Percentiles rank a stretch among this genome's conserved stretches.
These are phyloP conservation scores for Ceratonia siliqua DNA, from an alignment of 306 rosid species.

Conservation along the genomic window DNA sequence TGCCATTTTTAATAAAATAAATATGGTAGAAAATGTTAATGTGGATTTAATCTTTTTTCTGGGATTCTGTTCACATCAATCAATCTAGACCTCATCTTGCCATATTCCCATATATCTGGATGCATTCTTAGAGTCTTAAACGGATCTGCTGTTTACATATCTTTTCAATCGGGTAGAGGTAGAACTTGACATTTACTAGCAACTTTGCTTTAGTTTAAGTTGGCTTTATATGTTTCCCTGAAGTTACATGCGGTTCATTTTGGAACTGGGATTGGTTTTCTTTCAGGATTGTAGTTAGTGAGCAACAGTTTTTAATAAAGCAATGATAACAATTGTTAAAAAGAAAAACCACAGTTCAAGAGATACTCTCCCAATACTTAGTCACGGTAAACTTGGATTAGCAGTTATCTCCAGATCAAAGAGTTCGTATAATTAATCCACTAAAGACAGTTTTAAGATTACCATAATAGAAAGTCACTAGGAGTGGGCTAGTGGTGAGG, in stretches of 20 bases:
- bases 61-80: background rate
- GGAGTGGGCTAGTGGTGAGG: background rate
- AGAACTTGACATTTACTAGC: constrained; percentile 13
- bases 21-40: background rate
- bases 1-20: background rate
- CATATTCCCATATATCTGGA: constrained; percentile 8
- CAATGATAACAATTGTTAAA: background rate
- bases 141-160: background rate
- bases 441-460: background rate
- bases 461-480: background rate
- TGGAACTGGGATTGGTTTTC: background rate
- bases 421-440: background rate
- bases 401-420: background rate
- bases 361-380: constrained; percentile 14
- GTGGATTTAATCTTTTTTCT: background rate
- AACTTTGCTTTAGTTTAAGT: background rate
- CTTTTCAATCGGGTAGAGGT: background rate
- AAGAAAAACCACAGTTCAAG: background rate
- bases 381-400: constrained; percentile 14
- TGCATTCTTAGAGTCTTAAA: background rate
- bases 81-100: background rate
- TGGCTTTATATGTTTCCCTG: constrained; percentile 14
- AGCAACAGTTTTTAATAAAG: background rate
- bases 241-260: background rate
- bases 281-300: background rate